Percentiles rank a stretch among this genome's conserved stretches.
Conservation (phyloP, 345 rosid species). For the Melastoma malabathricum region DNA sequence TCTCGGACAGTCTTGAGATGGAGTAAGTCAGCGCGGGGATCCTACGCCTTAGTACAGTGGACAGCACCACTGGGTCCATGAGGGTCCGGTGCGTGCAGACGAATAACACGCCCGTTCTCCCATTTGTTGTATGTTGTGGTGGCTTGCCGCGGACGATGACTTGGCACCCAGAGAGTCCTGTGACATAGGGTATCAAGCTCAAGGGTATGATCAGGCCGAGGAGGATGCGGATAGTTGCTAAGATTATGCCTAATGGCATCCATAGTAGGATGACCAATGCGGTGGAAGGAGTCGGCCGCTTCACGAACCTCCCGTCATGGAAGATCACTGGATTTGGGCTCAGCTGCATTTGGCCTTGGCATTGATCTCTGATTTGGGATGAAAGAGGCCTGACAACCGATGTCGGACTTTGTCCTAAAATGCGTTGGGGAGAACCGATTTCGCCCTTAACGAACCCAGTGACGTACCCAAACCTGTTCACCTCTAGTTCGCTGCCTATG, state of each 20-base stretch:
- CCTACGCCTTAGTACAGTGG: constrained; percentile 46
- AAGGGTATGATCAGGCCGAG: constrained; percentile 50
- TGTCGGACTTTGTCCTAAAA: constrained; percentile 17
- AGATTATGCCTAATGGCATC: constrained; percentile 67
- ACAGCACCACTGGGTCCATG: constrained; percentile 76
- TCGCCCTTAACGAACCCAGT: constrained; percentile 38
- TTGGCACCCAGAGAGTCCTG: constrained; percentile 41
- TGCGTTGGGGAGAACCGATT: constrained; percentile 12
- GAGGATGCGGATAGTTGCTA: constrained; percentile 38
- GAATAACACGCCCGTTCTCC: constrained; percentile 43
- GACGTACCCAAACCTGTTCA: constrained; percentile 51
- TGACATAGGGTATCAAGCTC: constrained; percentile 43
- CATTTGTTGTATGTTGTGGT: constrained; percentile 25
- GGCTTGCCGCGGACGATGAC: constrained; percentile 68
- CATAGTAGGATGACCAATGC: constrained; percentile 65
- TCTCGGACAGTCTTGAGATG: constrained; percentile 56
- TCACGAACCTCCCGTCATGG: constrained; percentile 87
- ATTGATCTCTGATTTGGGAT: constrained; percentile 9
- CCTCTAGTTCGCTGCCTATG: constrained; percentile 48
- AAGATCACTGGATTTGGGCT: constrained; percentile 75
- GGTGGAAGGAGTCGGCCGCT: constrained; percentile 64
- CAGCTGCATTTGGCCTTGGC: constrained; percentile 12
- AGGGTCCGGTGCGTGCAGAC: constrained; percentile 84
- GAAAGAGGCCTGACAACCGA: constrained; percentile 41
- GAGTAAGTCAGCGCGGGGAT: constrained; percentile 89